Percentiles rank a stretch among this genome's conserved stretches.
These are phyloP conservation scores for Dentiscutata heterogama DNA, from an alignment of 371 early-diverging fungal species.

Conservation along the genomic window DNA sequence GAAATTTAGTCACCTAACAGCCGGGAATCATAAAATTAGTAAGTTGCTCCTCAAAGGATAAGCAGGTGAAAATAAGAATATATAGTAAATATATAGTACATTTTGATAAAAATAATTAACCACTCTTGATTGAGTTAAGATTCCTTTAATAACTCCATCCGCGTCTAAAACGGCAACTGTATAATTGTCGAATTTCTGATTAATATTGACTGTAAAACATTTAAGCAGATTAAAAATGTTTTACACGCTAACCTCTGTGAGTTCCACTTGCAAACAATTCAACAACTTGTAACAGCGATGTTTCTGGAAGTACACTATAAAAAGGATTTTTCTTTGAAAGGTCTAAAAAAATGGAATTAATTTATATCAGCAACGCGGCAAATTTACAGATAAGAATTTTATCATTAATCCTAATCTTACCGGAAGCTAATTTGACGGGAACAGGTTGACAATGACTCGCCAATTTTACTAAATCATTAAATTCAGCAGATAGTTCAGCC, in stretches of 20 bases:
- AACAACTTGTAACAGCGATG: constrained; percentile 76
- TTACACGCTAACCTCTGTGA: constrained; percentile 31
- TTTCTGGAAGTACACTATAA: constrained; percentile 81
- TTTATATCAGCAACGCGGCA: background rate
- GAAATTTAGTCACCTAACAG: constrained; percentile 27
- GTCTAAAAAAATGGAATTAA: constrained; percentile 57
- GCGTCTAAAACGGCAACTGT: constrained; percentile 55
- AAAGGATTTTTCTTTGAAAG: constrained; percentile 88
- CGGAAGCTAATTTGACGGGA: constrained; percentile 71
- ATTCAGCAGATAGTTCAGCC: constrained; percentile 60
- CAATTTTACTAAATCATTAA: constrained; percentile 67
- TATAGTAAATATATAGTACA: background rate
- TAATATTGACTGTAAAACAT: no score
- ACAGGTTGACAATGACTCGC: constrained; percentile 67
- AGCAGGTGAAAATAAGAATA: background rate
- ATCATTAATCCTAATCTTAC: constrained; percentile 39
- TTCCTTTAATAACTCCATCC: constrained; percentile 62
- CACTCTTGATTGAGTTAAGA: constrained; percentile 83
- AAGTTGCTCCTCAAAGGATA: background rate
- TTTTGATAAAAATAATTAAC: constrained; percentile 65
- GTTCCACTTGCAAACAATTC: constrained; percentile 80
- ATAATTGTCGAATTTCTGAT: background rate
- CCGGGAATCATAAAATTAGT: background rate
- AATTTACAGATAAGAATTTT: background rate
- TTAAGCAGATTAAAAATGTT: background rate